A percentile compares a stretch with the other conserved stretches of the same genome.
Evolutionary conservation across 164 flowering plant genomes (phyloP).

Genomic region (Vitis rupestris): DNA sequence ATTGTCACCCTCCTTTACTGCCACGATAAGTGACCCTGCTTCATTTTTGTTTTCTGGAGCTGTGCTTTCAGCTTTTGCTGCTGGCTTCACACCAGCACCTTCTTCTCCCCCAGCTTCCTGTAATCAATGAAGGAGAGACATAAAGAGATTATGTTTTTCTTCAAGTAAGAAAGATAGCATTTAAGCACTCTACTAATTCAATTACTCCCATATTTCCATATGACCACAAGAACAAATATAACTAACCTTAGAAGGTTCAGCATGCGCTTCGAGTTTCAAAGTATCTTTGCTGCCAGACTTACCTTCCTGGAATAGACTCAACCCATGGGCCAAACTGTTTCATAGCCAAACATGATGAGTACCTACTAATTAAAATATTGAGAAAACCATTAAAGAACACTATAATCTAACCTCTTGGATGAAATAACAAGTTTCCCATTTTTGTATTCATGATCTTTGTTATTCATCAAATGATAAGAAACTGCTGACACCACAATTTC

Average conservation of each 20-base stretch:
- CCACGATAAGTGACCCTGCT: slow-evolving; percentile 39
- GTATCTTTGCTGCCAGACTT: slow-evolving; percentile 43
- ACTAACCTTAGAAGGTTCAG: slow-evolving; percentile 56
- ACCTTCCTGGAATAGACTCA: slow-evolving; percentile 74
- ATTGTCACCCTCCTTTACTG: slow-evolving; percentile 50
- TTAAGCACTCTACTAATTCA: not conserved
- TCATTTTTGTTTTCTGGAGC: slow-evolving; percentile 51
- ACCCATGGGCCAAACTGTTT: slow-evolving; percentile 86
- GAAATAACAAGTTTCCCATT: slow-evolving; percentile 92
- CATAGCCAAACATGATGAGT: slow-evolving; percentile 7
- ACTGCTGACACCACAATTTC: slow-evolving; percentile 94
- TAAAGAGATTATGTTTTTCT: not conserved
- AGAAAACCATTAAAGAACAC: not conserved
- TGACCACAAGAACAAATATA: not conserved
- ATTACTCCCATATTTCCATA: not conserved
- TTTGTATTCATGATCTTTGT: slow-evolving; percentile 72
- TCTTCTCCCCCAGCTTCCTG: slow-evolving; percentile 36
- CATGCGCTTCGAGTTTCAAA: slow-evolving; percentile 45
- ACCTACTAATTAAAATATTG: not conserved
- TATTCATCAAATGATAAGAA: slow-evolving; percentile 88
- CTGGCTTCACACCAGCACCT: slow-evolving; percentile 38
- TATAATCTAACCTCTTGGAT: slow-evolving; percentile 54
- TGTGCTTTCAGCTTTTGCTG: slow-evolving; percentile 34
- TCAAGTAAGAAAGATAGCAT: too few relatives aligned
- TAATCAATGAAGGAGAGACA: slow-evolving; percentile 4